Evolutionary conservation across 768 basidiomycete genomes (phyloP).

Genomic region (Mycena crocata): DNA sequence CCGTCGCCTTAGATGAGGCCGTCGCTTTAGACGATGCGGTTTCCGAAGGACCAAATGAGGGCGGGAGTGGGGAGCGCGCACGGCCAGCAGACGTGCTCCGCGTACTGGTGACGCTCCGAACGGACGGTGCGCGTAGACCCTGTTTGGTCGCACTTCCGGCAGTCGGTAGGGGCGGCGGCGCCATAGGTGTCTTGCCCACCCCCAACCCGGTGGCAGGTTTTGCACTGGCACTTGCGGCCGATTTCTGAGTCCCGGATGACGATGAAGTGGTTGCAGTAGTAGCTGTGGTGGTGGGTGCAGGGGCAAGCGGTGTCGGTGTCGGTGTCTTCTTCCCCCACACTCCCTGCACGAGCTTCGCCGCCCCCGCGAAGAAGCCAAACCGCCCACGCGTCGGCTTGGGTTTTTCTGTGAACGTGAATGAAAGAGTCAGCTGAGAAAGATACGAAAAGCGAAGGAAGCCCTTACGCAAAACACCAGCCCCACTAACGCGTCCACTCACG

Average conservation of each 20-base stretch:
- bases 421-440: conserved; percentile 13
- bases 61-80: conserved; percentile 30
- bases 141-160: conserved; percentile 21
- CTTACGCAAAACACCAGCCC: conserved; percentile 55
- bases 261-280: too few relatives aligned
- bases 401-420: conserved; percentile 46
- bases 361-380: conserved; percentile 78
- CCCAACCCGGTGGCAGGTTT: conserved; percentile 13
- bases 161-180: conserved; percentile 15
- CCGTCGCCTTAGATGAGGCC: conserved; percentile 38
- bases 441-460: conserved; percentile 19
- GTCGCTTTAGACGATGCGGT: conserved; percentile 38
- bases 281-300: conserved; percentile 39
- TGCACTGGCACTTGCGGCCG: conserved; percentile 20
- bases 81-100: conserved; percentile 31
- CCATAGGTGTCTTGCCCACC: conserved; percentile 22
- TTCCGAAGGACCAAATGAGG: conserved; percentile 26
- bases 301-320: conserved; percentile 36
- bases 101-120: conserved; percentile 29
- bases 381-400: conserved; percentile 53
- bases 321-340: conserved; percentile 68
- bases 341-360: conserved; percentile 77
- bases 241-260: conserved; percentile 28
- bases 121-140: conserved; percentile 24
- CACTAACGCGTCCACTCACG: conserved; percentile 52